Evolutionary conservation across 345 rosid species (phyloP).

Genomic region (Hypericum perforatum): DNA sequence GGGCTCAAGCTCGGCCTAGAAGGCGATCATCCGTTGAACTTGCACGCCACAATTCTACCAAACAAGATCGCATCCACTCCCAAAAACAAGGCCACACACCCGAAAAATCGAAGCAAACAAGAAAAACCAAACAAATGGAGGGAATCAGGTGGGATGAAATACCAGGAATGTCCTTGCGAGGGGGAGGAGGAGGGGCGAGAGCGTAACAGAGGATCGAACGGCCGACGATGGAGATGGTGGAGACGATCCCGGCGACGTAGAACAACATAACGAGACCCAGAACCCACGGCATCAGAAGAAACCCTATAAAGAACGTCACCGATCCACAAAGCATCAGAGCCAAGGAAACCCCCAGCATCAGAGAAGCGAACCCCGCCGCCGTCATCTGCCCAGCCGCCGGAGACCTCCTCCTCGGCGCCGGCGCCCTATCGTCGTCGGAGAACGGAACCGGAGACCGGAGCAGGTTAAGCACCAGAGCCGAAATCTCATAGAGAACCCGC

Average conservation of each 20-base stretch:
- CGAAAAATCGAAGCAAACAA: no score
- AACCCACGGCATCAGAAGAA: constrained; percentile 93
- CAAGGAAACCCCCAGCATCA: constrained; percentile 73
- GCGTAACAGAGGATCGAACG: constrained; percentile 50
- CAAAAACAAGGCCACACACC: no score
- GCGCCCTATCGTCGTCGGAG: constrained; percentile 25
- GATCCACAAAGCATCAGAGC: constrained; percentile 86
- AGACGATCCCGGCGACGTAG: constrained; percentile 70
- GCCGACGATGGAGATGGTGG: constrained; percentile 56
- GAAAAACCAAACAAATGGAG: no score
- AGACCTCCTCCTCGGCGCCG: constrained; percentile 7
- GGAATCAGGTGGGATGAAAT: background rate
- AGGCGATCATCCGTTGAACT: no score
- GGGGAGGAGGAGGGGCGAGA: constrained; percentile 37
- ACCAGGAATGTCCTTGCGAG: constrained; percentile 50
- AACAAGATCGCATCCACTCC: no score
- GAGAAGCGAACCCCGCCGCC: constrained; percentile 74
- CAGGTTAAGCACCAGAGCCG: constrained; percentile 47
- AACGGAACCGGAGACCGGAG: constrained; percentile 48
- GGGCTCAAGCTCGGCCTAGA: no score
- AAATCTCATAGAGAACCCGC: constrained; percentile 52
- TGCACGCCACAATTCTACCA: no score
- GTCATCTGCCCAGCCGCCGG: constrained; percentile 40
- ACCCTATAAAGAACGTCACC: constrained; percentile 83
- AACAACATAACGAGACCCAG: constrained; percentile 59